These are phyloP conservation scores for Irpex sp. DNA, from an alignment of 1,284 basidiomycete genomes.

Conservation along the genomic window DNA sequence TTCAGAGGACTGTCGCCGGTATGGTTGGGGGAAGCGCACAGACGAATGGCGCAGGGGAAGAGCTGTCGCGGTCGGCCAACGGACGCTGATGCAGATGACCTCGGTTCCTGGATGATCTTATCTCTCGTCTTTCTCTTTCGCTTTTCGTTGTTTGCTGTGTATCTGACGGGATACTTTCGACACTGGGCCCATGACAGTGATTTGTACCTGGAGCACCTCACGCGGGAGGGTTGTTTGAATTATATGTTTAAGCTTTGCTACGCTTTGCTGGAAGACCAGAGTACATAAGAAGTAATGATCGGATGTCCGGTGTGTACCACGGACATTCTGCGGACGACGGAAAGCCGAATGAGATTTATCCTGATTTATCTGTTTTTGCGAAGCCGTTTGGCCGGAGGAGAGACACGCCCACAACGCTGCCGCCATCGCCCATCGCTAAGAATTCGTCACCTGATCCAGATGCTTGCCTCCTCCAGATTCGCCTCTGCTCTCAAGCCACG, in stretches of 20 bases:
- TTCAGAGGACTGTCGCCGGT: constrained; percentile 77
- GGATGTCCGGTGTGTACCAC: background rate
- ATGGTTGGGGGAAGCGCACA: constrained; percentile 52
- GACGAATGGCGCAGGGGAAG: constrained; percentile 49
- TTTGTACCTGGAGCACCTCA: background rate
- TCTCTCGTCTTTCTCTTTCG: background rate
- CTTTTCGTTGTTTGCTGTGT: background rate
- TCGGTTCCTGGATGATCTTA: background rate
- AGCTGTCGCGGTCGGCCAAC: constrained; percentile 37
- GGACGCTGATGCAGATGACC: constrained; percentile 33
- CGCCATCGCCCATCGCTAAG: background rate
- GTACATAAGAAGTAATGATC: background rate
- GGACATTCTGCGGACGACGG: background rate
- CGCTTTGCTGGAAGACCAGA: background rate
- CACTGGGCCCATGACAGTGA: background rate
- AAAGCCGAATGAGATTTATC: background rate
- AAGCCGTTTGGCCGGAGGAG: background rate
- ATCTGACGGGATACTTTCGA: background rate
- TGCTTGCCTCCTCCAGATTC: constrained; percentile 3
- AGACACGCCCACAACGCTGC: background rate
- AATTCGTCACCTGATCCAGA: background rate
- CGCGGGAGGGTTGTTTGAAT: background rate
- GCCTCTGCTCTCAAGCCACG: constrained; percentile 9
- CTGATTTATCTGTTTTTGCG: background rate
- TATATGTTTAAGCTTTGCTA: background rate